Percentiles rank a stretch among this genome's conserved stretches.
Evolutionary conservation across 306 rosid species (phyloP).

Genomic region (Cotoneaster glaucophyllus): DNA sequence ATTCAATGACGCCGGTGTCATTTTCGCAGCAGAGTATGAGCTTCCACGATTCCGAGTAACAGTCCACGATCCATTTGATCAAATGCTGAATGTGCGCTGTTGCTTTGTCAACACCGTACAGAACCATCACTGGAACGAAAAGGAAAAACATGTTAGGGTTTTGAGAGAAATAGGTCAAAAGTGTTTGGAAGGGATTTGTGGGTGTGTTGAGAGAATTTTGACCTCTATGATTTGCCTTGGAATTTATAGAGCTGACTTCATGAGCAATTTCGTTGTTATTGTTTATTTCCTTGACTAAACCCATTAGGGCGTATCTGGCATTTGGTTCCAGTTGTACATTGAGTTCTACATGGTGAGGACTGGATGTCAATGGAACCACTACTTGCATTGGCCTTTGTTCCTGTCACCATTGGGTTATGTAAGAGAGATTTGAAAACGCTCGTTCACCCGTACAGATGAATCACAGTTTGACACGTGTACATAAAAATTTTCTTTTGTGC

Average conservation of each 20-base stretch:
- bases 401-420: constrained; percentile 32
- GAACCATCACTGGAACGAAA: constrained; percentile 54
- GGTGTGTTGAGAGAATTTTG: constrained; percentile 10
- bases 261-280: constrained; percentile 48
- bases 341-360: constrained; percentile 75
- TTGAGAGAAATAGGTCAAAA: neutral
- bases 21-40: constrained; percentile 72
- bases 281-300: constrained; percentile 68
- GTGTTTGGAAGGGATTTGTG: neutral
- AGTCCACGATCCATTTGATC: constrained; percentile 84
- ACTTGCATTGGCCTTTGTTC: constrained; percentile 58
- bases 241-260: constrained; percentile 51
- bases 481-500: neutral
- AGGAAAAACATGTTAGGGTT: constrained; percentile 10
- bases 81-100: constrained; percentile 62
- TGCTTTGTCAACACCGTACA: constrained; percentile 66
- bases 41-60: constrained; percentile 64
- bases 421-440: neutral
- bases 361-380: constrained; percentile 59
- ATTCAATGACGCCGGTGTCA: constrained; percentile 43
- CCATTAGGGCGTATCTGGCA: constrained; percentile 77
- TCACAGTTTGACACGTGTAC: neutral
- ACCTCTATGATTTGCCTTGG: constrained; percentile 69
- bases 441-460: neutral
- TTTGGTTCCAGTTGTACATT: constrained; percentile 55